These are phyloP conservation scores for Hanseniaspora gamundiae DNA, from an alignment of 1,139 yeast genomes.

Conservation along the genomic window DNA sequence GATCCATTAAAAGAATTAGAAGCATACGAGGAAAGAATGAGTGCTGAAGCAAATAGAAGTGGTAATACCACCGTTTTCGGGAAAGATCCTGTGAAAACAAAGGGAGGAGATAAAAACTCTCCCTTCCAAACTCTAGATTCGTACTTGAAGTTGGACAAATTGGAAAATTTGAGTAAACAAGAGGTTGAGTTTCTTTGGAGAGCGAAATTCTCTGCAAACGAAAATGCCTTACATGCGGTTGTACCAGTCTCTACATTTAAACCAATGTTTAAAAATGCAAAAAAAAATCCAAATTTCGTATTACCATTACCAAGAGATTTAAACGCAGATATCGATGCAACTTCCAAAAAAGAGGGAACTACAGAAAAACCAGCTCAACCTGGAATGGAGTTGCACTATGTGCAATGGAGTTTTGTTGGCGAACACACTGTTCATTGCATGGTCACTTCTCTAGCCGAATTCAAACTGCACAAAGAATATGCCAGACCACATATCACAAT, in stretches of 20 bases:
- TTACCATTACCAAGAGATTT: constrained; percentile 51
- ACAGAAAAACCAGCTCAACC: constrained; percentile 8
- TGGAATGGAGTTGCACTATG: constrained; percentile 74
- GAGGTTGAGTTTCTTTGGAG: constrained; percentile 85
- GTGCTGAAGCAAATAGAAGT: constrained; percentile 10
- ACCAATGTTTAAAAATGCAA: constrained; percentile 52
- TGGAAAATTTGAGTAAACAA: constrained; percentile 39
- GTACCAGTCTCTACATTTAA: constrained; percentile 46
- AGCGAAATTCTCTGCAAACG: constrained; percentile 61
- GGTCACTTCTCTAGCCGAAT: constrained; percentile 86
- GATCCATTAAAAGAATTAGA: constrained; percentile 65
- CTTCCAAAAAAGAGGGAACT: too few species aligned
- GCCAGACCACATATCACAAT: constrained; percentile 93
- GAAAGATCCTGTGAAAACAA: constrained; percentile 38
- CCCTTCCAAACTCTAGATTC: constrained; percentile 66
- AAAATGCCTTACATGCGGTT: constrained; percentile 52
- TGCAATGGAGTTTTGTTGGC: constrained; percentile 91
- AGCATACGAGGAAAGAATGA: constrained; percentile 37
- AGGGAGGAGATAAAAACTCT: constrained; percentile 30
- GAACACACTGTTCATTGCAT: constrained; percentile 78
- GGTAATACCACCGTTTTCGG: constrained; percentile 12
- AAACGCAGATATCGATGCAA: too few species aligned
- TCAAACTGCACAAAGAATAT: constrained; percentile 77
- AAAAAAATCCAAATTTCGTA: constrained; percentile 62
- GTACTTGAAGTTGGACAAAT: constrained; percentile 58